Base-by-base conservation (phyloP, 768 basidiomycete species). In the Mycena pura region DNA sequence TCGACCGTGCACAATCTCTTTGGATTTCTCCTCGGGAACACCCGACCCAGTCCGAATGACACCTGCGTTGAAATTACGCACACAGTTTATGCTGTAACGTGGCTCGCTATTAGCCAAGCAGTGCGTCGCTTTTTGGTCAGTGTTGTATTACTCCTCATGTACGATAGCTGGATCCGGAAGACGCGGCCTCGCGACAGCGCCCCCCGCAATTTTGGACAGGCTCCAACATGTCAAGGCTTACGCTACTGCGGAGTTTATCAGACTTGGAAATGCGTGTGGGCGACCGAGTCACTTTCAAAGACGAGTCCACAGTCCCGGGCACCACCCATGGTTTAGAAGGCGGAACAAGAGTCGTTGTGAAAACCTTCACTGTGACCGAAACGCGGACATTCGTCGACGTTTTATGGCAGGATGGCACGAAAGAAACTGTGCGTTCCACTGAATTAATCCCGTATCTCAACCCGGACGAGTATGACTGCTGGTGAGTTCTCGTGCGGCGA, bases 401-500 rank as follows among this genome's bases (percentile, higher is more conserved):
- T 29, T 72, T 96, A 11, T 98, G 96, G 96, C 95, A 97, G 78
- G 88, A 93, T 71, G 95, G 94, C 22, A 82, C 78, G 19, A 77
- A 73, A 47, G 91, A 94, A 74, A 82, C 77, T 3, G 54, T 90
- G 36, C 80, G 76, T 43, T 83, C 92, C 22, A 84, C 80, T 10
- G 82, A 87, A 21, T 76, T 96, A 19, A 86, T 95, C 40, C 94
- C 93, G 3, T 91, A 96, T 70, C 72, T 90, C 50, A 93, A 93
- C 61, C 85, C 93, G 10, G 95, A 96, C 72, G 95, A 97, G 75
- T 93, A 92, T 72, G 95, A 94, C 71, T 93, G 89, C 73, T 95
- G 92, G 91, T 92, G 65, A 68, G 88, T 73, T n/a, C n/a, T n/a
- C n/a, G 27, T 22, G 13, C 10, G 49, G 41, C 48, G 21, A 9